A percentile compares a stretch with the other conserved stretches of the same genome.
Conservation (phyloP, 2,329 filamentous ascomycete genomes). For the Trichoderma endophyticum region DNA sequence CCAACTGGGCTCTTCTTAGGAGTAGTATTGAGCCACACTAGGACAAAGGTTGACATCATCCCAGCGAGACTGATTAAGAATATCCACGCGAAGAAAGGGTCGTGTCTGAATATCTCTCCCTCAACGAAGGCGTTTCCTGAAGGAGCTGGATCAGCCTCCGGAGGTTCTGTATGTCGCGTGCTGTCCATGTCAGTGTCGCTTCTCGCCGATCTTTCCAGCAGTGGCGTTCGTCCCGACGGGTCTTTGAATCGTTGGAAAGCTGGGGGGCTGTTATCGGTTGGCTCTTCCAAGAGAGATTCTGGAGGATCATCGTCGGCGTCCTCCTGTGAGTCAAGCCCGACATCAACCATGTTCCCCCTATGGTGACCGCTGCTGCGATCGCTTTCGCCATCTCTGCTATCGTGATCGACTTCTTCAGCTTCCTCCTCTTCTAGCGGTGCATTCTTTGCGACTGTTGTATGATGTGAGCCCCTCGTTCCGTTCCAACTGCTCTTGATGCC, state of each 20-base stretch:
- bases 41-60: slow-evolving; percentile 81
- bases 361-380: slow-evolving; percentile 31
- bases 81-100: slow-evolving; percentile 87
- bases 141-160: slow-evolving; percentile 36
- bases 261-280: slow-evolving; percentile 53
- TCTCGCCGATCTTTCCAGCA: slow-evolving; percentile 42
- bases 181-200: slow-evolving; percentile 48
- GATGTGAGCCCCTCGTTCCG: slow-evolving; percentile 45
- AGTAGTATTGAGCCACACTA: slow-evolving; percentile 87
- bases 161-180: slow-evolving; percentile 35
- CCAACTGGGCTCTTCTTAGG: slow-evolving; percentile 70
- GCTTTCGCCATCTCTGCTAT: slow-evolving; percentile 32
- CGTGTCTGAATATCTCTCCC: slow-evolving; percentile 73
- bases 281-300: slow-evolving; percentile 56
- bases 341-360: slow-evolving; percentile 76
- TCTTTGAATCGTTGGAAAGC: slow-evolving; percentile 60
- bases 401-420: slow-evolving; percentile 39
- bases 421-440: slow-evolving; percentile 45
- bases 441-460: slow-evolving; percentile 28
- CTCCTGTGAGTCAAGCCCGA: slow-evolving; percentile 71
- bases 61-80: slow-evolving; percentile 82
- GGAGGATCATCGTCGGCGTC: slow-evolving; percentile 57
- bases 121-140: slow-evolving; percentile 54
- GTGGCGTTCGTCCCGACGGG: slow-evolving; percentile 37
- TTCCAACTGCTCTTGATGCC: slow-evolving; percentile 66